Evolutionary conservation across 73 alveolate genomes (phyloP), one percentile per base, ranked within the genome.

Genomic region (Paramecium tetraurelia): DNA sequence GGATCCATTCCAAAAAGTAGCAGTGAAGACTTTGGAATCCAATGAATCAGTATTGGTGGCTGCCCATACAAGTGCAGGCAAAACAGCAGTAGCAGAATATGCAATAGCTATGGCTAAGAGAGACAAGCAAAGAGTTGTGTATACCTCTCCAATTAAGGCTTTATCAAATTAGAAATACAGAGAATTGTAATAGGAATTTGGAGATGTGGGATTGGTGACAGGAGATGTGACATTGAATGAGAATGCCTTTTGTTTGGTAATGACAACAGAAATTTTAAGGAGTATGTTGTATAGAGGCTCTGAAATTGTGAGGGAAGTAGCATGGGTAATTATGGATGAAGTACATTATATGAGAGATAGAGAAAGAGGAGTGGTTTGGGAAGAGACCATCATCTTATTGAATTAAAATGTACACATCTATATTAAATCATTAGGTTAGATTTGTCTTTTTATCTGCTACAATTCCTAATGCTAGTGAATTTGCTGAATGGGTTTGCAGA

Each of bases 291-390:
- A 98, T 94, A 97, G 98, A 92, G 99, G 99, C 18, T 96, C 99
- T 38, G 99, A 99, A 77, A 98, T 99, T 70, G 95, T 98, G 3
- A 96, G 99, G 68, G 99, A 99, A 93, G 98, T 98, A 97, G 99
- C 99, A 9, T 99, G 99, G 99, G 99, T 99, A 10, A 98, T 98
- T 33, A 98, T 98, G 76, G 99, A 98, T 98, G 99, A 99, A 95
- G 99, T 99, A 58, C 99, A 99, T 96, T 99, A 99, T 94, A 98
- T 99, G 99, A 96, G 99, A 94, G 99, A 99, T 95, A 97, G 97
- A 92, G 99, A 98, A 70, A 95, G 99, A 88, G 99, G 99, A 6
- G 99, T 98, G 24, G 99, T 99, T 9, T 99, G 99, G 99, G 99
- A 99, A 94, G 99, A 99, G 89, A 99, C 99, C 7, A 98, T 98